Base-by-base conservation (phyloP, 768 basidiomycete species). In the Mycena sanguinolenta region DNA sequence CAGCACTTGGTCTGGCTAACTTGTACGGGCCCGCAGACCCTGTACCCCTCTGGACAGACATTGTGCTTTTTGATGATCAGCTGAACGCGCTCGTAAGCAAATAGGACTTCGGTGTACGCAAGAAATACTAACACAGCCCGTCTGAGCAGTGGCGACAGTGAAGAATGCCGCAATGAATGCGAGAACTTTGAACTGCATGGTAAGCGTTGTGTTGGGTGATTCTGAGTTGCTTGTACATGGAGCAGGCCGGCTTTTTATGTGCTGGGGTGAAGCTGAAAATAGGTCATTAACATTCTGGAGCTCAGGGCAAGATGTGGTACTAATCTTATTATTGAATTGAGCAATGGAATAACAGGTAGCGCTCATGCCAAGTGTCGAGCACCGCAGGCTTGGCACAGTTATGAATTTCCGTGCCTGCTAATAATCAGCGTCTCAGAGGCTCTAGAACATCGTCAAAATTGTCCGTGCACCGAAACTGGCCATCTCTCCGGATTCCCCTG, bases 101-200 rank as follows among this genome's bases (percentile, higher is more conserved):
- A 7, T n/a, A 44, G 27, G 21, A 59, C 30, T 8, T 39, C 14
- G 19, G 14, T 38, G 12, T 17, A 19, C 14, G 44, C 14, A 2
- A n/a, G 16, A 36, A 44, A 44, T 27, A 39, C 58, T 59, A 27
- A 59, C 58, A 19, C 58, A 59, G 58, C 23, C 58, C 9, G 38
- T 39, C 42, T 59, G 39, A 19, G 58, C 39, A 13, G 58, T 39
- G 39, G 58, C 58, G 9, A 59, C 58, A 7, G 58, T 59, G 58
- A 59, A 59, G 58, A 59, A 17, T 39, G 58, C 42, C 27, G 58
- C 58, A 39, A 58, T 17, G 38, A 58, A 58, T 38, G 58, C 38
- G 9, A 42, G 13, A 12, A 58, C 25, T 27, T 58, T 58, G 39
- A 58, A 58, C n/a, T 58, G 58, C 58, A 58, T 58, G 38, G 17